Conservation (phyloP, 2,329 filamentous ascomycete genomes). For the Periglandula ipomoeae region DNA sequence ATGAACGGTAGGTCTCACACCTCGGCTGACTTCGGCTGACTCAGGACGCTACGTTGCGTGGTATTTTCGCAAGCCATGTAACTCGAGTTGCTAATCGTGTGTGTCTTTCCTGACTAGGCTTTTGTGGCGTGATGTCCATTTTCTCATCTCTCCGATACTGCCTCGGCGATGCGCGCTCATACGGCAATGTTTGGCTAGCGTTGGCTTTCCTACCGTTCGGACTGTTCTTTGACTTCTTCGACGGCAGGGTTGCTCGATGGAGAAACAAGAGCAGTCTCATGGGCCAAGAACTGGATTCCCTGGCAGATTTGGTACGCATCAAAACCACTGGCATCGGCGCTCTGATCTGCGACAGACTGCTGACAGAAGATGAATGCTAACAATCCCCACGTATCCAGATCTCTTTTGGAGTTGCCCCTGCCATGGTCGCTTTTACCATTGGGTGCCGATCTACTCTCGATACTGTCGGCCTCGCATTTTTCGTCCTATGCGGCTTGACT, state of each 20-base stretch:
- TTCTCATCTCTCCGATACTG: conserved; percentile 94
- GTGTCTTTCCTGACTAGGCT: conserved; percentile 37
- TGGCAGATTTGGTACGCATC: conserved; percentile 75
- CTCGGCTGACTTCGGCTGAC: not conserved
- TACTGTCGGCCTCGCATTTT: conserved; percentile 72
- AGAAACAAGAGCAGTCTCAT: conserved; percentile 94
- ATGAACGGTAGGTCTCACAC: conserved; percentile 51
- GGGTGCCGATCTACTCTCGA: conserved; percentile 79
- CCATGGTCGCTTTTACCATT: conserved; percentile 77
- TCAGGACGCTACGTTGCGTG: not conserved
- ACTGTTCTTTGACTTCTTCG: conserved; percentile 96
- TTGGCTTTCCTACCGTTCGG: conserved; percentile 85
- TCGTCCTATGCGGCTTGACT: conserved; percentile 89
- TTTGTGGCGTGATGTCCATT: conserved; percentile 89
- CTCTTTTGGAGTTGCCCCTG: conserved; percentile 88
- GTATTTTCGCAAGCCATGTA: not conserved
- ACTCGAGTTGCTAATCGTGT: not conserved
- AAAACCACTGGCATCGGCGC: too few species aligned
- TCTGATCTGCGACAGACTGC: not conserved
- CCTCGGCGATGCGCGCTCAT: conserved; percentile 57
- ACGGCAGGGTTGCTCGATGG: conserved; percentile 94
- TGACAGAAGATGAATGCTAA: conserved; percentile 1
- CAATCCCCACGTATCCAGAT: conserved; percentile 48
- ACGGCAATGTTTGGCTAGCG: conserved; percentile 68
- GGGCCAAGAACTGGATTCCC: conserved; percentile 93